These are phyloP conservation scores for Podaxis sp. DNA, from an alignment of 768 basidiomycete species.

Conservation along the genomic window DNA sequence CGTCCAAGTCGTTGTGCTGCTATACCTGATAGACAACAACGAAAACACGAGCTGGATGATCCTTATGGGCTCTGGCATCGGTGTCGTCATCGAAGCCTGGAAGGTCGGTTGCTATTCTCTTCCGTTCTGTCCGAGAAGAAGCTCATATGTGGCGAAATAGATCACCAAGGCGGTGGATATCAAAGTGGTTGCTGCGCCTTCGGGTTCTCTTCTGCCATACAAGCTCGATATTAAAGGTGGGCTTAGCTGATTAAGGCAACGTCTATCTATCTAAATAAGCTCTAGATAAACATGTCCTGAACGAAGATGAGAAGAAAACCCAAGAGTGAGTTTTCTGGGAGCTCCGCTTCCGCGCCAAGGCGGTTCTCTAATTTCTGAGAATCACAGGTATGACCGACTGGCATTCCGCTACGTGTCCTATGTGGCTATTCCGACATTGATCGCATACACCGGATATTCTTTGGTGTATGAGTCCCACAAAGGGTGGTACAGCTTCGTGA, in stretches of 20 bases:
- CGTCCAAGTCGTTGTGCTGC: slow-evolving; percentile 84
- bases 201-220: slow-evolving; percentile 76
- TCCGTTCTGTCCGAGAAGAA: slow-evolving; percentile 14
- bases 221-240: slow-evolving; percentile 78
- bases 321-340: slow-evolving; percentile 68
- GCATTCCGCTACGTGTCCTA: slow-evolving; percentile 96
- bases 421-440: slow-evolving; percentile 79
- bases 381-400: slow-evolving; percentile 76
- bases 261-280: slow-evolving; percentile 11
- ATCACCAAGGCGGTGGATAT: slow-evolving; percentile 93
- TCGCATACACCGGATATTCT: slow-evolving; percentile 77
- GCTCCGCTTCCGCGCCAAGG: slow-evolving; percentile 7
- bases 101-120: slow-evolving; percentile 53
- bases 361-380: slow-evolving; percentile 12
- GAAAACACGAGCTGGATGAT: slow-evolving; percentile 99
- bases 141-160: slow-evolving; percentile 34
- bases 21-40: slow-evolving; percentile 95
- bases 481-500: slow-evolving; percentile 96
- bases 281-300: slow-evolving; percentile 92
- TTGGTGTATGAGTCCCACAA: slow-evolving; percentile 81
- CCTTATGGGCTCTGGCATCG: slow-evolving; percentile 81
- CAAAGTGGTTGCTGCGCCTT: slow-evolving; percentile 54
- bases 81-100: slow-evolving; percentile 89
- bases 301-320: slow-evolving; percentile 95
- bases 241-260: slow-evolving; percentile 17